These are phyloP conservation scores for Populus deltoides DNA, from an alignment of 345 rosid genomes.

Conservation along the genomic window DNA sequence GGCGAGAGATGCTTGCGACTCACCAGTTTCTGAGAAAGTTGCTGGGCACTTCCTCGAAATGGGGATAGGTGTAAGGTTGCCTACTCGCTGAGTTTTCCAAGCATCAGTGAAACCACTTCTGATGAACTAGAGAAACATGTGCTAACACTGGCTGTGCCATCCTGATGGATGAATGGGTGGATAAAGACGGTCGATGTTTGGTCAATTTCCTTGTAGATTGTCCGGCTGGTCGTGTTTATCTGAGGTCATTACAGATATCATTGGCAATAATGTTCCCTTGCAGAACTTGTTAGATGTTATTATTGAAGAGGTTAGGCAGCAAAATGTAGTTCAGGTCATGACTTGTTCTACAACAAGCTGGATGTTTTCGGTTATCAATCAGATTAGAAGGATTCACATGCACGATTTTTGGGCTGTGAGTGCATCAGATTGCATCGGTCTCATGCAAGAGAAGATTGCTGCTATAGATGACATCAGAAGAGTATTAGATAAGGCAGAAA, in stretches of 20 bases:
- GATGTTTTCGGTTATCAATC: background rate
- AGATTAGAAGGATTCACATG: background rate
- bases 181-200: background rate
- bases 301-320: background rate
- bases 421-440: background rate
- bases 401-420: background rate
- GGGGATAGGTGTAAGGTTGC: background rate
- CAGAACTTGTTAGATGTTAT: background rate
- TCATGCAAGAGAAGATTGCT: background rate
- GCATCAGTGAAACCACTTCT: background rate
- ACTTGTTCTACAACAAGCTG: background rate
- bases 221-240: background rate
- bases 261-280: background rate
- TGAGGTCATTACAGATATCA: background rate
- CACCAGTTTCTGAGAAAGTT: background rate
- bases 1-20: background rate
- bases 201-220: background rate
- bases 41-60: background rate
- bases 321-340: background rate
- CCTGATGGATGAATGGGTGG: background rate
- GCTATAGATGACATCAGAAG: background rate
- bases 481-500: background rate
- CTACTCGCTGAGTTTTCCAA: background rate
- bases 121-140: background rate
- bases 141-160: background rate